Percentiles rank a stretch among this genome's conserved stretches.
These are phyloP conservation scores for bread wheat (Triticum aestivum) DNA, from an alignment of 176 grass and related monocot genomes.

Conservation along the genomic window DNA sequence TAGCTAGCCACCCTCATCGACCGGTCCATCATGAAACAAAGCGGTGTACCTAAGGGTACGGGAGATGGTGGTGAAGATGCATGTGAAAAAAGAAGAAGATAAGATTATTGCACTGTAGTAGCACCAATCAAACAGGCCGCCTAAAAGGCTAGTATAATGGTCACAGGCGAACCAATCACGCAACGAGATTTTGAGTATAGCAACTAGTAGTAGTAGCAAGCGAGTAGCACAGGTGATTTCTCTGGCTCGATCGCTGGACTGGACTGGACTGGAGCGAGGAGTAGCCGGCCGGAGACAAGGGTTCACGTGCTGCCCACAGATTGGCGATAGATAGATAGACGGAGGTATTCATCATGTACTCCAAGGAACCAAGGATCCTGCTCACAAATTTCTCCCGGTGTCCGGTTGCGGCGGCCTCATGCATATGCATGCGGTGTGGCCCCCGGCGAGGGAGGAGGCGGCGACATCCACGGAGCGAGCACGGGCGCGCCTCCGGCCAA, in stretches of 20 bases:
- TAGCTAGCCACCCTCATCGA: neutral
- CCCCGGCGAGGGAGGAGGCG: neutral
- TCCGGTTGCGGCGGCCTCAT: slow-evolving; percentile 11
- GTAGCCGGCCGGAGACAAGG: neutral
- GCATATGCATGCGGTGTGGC: neutral
- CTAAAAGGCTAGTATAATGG: neutral
- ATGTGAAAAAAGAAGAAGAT: too few relatives aligned
- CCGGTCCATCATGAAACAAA: neutral
- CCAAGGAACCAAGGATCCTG: neutral
- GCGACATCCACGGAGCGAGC: neutral
- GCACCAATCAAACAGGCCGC: neutral
- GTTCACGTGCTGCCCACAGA: slow-evolving; percentile 38
- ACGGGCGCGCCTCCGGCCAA: neutral
- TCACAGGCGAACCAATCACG: neutral
- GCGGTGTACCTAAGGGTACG: too few relatives aligned
- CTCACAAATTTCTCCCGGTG: slow-evolving; percentile 26
- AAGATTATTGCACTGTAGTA: too few relatives aligned
- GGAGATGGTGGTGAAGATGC: slow-evolving; percentile 17
- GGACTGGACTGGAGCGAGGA: too few relatives aligned
- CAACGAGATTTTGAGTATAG: neutral
- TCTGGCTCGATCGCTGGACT: too few relatives aligned
- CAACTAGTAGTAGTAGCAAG: too few relatives aligned
- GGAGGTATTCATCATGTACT: neutral
- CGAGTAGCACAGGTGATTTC: too few relatives aligned
- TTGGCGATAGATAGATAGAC: neutral